These are phyloP conservation scores for Globisporangium lucens DNA, from an alignment of 352 stramenopile genomes.

Conservation along the genomic window DNA sequence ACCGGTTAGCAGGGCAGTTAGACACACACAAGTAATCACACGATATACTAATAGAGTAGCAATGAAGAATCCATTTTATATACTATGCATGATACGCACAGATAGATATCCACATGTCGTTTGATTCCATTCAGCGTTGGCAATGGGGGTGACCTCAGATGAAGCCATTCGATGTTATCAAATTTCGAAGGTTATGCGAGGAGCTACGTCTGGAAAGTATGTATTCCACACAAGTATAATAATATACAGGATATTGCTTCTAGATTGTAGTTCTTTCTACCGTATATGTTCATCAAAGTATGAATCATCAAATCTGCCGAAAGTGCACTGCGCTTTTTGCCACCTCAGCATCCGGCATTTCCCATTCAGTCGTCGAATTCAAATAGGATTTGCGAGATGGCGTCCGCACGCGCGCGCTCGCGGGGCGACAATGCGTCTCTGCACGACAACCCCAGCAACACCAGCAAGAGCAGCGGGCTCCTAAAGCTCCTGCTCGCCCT, in stretches of 20 bases:
- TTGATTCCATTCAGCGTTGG: not conserved
- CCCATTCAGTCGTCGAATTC: not conserved
- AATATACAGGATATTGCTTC: too few species aligned
- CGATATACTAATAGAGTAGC: not conserved
- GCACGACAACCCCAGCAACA: not conserved
- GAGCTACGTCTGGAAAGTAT: too few species aligned
- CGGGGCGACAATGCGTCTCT: constrained; percentile 2
- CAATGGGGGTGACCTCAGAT: not conserved
- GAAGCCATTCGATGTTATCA: not conserved
- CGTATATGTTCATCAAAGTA: too few species aligned
- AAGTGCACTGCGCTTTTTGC: not conserved
- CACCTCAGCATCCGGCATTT: constrained; percentile 7
- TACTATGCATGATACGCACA: not conserved
- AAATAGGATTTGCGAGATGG: constrained; percentile 8
- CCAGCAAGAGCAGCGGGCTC: not conserved
- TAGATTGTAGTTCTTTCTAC: too few species aligned
- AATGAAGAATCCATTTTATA: not conserved
- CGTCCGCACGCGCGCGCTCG: constrained; percentile 19
- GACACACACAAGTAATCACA: not conserved
- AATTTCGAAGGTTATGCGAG: not conserved
- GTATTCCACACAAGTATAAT: too few species aligned
- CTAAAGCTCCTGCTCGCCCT: not conserved
- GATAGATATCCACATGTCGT: too few species aligned
- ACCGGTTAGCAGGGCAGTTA: not conserved
- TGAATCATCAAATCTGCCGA: too few species aligned